Evolutionary conservation across 257 asterid genomes (phyloP).

Genomic region (Solanum pinnatisectum): DNA sequence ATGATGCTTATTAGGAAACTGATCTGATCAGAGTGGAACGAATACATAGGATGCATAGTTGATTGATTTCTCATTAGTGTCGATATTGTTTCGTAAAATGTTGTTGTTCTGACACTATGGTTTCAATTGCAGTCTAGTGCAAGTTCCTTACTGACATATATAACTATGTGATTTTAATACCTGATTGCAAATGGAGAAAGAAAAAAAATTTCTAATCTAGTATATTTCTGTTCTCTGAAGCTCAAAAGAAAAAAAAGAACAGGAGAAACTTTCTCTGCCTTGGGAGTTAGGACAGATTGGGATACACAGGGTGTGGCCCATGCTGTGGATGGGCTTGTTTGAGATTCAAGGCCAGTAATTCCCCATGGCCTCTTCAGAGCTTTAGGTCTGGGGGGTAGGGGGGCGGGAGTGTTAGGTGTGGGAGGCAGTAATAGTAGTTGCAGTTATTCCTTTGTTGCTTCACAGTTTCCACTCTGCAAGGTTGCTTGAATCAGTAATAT

Average conservation of each 20-base stretch:
- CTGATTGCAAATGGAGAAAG: not conserved
- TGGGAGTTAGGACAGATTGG: not conserved
- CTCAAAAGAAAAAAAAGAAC: not conserved
- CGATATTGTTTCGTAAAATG: not conserved
- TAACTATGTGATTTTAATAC: not conserved
- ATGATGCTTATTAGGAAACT: not conserved
- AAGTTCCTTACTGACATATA: not conserved
- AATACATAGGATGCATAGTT: not conserved
- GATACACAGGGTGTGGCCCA: not conserved
- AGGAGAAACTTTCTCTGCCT: not conserved
- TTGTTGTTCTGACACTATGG: not conserved
- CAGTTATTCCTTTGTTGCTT: not conserved
- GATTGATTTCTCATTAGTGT: not conserved
- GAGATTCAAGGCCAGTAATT: not conserved
- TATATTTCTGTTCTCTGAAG: not conserved
- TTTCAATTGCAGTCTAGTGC: not conserved
- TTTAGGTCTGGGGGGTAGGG: not conserved
- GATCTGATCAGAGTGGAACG: not conserved
- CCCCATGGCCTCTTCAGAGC: not conserved
- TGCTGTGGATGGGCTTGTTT: not conserved
- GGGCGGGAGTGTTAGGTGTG: not conserved
- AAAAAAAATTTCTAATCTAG: not conserved
- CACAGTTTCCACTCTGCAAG: not conserved
- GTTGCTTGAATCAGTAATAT: not conserved
- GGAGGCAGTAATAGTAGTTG: not conserved